Conservation (phyloP, 768 basidiomycete species). For the Kondoa subrosea region DNA sequence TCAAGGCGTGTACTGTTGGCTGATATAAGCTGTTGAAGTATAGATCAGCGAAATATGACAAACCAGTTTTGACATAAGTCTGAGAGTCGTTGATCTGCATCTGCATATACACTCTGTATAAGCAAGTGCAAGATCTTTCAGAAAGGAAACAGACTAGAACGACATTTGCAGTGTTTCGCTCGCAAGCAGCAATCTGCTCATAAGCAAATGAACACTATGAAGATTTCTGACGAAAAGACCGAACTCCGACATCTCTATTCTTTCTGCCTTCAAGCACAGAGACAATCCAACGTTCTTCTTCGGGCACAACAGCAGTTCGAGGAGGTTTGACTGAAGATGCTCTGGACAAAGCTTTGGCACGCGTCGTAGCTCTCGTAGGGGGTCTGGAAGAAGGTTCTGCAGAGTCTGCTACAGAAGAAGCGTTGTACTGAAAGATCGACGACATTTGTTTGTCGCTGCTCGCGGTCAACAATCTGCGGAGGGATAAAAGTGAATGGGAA, state of each 20-base stretch:
- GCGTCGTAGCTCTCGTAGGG: background rate
- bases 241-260: slow-evolving; percentile 64
- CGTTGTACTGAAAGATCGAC: background rate
- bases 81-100: slow-evolving; percentile 62
- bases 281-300: slow-evolving; percentile 8
- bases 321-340: slow-evolving; percentile 5
- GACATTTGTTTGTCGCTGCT: background rate
- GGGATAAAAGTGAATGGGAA: too few species aligned
- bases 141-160: background rate
- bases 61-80: slow-evolving; percentile 61
- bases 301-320: background rate
- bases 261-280: slow-evolving; percentile 29
- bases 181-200: slow-evolving; percentile 33
- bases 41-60: background rate
- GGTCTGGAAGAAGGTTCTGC: background rate
- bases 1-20: background rate
- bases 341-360: background rate
- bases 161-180: background rate
- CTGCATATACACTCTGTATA: background rate
- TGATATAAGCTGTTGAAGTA: background rate
- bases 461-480: too few species aligned
- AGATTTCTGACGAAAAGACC: slow-evolving; percentile 55
- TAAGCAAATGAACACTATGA: slow-evolving; percentile 37
- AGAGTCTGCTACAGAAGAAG: background rate
- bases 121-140: background rate